These are phyloP conservation scores for Hyaloperonospora brassicae DNA, from an alignment of 352 stramenopile genomes.

Conservation along the genomic window DNA sequence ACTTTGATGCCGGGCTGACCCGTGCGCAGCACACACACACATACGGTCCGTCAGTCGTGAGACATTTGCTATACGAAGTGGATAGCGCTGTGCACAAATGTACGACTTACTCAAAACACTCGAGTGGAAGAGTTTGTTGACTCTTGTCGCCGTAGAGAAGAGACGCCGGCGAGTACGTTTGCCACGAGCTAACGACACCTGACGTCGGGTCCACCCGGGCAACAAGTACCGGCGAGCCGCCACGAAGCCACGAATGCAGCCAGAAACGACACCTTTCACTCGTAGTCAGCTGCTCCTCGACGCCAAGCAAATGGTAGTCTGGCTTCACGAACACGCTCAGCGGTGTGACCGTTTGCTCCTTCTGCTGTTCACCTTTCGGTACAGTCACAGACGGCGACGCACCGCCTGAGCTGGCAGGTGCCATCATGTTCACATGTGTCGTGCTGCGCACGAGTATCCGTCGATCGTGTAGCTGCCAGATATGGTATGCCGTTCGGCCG, in stretches of 20 bases:
- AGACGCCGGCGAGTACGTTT: conserved; percentile 35
- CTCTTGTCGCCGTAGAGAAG: conserved; percentile 37
- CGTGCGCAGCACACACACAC: background rate
- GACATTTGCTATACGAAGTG: background rate
- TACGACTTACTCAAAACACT: conserved; percentile 52
- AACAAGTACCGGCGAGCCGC: conserved; percentile 45
- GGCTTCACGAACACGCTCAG: conserved; percentile 69
- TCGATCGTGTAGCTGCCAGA: conserved; percentile 53
- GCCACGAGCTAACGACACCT: conserved; percentile 32
- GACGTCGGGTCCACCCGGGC: conserved; percentile 34
- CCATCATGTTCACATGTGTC: conserved; percentile 17
- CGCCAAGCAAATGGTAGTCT: conserved; percentile 43
- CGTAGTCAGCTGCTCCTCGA: conserved; percentile 50
- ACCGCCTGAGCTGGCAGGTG: background rate
- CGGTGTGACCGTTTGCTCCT: conserved; percentile 7
- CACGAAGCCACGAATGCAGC: conserved; percentile 75
- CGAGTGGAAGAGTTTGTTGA: conserved; percentile 13
- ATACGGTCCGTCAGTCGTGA: background rate
- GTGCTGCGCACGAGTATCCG: conserved; percentile 56
- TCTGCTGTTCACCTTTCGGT: background rate
- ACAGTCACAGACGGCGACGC: background rate
- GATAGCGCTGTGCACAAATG: background rate
- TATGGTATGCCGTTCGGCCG: conserved; percentile 40
- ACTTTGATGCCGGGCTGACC: conserved; percentile 32
- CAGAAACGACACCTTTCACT: conserved; percentile 59